Evolutionary conservation across 495 filamentous ascomycete genomes (phyloP), one percentile per base, ranked within the genome.

Genomic region (Aspergillus campestris): DNA sequence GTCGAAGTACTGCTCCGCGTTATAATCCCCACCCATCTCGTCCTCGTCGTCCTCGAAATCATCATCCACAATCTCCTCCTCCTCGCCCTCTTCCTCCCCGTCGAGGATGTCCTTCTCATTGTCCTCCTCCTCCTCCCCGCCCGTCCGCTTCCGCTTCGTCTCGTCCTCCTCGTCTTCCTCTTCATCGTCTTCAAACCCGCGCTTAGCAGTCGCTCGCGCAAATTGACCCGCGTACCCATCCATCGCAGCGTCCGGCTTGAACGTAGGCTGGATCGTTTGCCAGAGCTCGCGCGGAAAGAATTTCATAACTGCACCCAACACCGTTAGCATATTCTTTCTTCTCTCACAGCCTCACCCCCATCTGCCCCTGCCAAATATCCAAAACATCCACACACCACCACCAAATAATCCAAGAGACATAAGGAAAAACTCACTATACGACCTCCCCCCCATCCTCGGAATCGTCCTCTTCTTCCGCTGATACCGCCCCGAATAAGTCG

Each of bases 1-100:
- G 52, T 82, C 79, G 46, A 82, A 83, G 65, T 82, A 82, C 40
- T 80, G 71, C 48, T 83, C 79, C 0, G 79, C 79, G 51, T 83
- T 80, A 58, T 83, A 82, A 48, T 78, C 75, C 0, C 72, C 75
- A 8, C 70, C 75, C 70, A 74, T 71, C 13, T 78, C 75, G 42
- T 78, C 74, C 1, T 78, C 75, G 43, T 78, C 72, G 9, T 74
- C 73, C 36, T 71, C 66, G 38, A 75, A 79, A 33, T 81, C 72
- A 51, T 81, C 72, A 42, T 78, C 76, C 37, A 70, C 66, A 38
- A 77, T 69, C 43, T 76, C 73, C 31, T 78, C 77, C 14, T 69
- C 77, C 7, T 62, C 60, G 13, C 53, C 49, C 8, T 71, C 73
- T 29, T 77, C 73, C 13, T 77, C 73, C 5, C 60, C 65, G 6